Evolutionary conservation across 495 filamentous ascomycete genomes (phyloP).

Genomic region (Penicillium subrubescens): DNA sequence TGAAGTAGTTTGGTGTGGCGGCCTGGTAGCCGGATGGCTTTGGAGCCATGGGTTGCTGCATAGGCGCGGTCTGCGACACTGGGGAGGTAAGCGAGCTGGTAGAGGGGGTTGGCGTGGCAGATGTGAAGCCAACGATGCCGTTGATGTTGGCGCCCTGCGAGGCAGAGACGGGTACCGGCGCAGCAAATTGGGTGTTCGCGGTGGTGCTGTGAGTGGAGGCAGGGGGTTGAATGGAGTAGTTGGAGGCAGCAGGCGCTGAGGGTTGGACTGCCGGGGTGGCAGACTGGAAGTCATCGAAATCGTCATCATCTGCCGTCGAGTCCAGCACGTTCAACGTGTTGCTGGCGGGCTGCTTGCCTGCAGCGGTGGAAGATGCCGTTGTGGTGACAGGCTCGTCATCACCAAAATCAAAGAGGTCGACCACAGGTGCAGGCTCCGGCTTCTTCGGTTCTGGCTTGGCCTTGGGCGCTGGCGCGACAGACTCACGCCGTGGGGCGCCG

Average conservation of each 20-base stretch:
- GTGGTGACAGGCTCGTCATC: constrained; percentile 66
- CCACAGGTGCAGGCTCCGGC: constrained; percentile 60
- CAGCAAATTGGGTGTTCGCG: constrained; percentile 69
- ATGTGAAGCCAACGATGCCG: constrained; percentile 77
- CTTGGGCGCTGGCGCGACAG: constrained; percentile 39
- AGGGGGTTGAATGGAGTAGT: constrained; percentile 50
- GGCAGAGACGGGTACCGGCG: constrained; percentile 80
- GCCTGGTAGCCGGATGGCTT: constrained; percentile 74
- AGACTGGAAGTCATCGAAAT: constrained; percentile 99
- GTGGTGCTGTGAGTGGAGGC: constrained; percentile 67
- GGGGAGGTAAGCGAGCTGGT: constrained; percentile 50
- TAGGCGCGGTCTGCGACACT: constrained; percentile 51
- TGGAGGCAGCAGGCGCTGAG: constrained; percentile 43
- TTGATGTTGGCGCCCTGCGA: constrained; percentile 78
- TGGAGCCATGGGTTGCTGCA: constrained; percentile 39
- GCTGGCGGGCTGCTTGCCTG: constrained; percentile 50
- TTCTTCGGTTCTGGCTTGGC: constrained; percentile 65
- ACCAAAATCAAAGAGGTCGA: constrained; percentile 80
- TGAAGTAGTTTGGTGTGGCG: constrained; percentile 89
- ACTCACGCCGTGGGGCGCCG: constrained; percentile 47
- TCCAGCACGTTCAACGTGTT: constrained; percentile 60
- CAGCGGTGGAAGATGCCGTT: constrained; percentile 41
- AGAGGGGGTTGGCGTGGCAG: constrained; percentile 70
- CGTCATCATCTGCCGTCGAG: constrained; percentile 74
- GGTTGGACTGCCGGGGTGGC: constrained; percentile 60